phyloP scores from a whole-genome alignment of 2,329 filamentous ascomycete species.

The Arthrocladium fulminans region DNA sequence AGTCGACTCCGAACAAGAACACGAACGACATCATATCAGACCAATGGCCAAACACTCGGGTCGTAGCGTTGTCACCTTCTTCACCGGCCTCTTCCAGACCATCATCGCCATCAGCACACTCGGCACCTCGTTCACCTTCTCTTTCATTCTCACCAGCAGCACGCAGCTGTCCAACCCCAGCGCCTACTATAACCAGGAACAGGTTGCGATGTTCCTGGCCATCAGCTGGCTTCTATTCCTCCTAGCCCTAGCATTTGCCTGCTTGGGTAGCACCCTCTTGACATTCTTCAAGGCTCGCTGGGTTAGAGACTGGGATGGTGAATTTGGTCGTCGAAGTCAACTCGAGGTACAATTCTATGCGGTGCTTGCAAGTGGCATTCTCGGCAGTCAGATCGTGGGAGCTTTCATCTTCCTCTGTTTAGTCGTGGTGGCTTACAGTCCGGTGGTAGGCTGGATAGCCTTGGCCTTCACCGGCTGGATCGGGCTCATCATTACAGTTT shows the following conservation, averaged over 20 bases:
- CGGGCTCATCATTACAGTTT: constrained; percentile 18
- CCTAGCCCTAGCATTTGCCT: constrained; percentile 21
- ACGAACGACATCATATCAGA: constrained; percentile 14
- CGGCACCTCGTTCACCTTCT: constrained; percentile 22
- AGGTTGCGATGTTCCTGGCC: constrained; percentile 19
- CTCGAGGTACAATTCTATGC: constrained; percentile 21
- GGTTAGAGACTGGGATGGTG: constrained; percentile 22
- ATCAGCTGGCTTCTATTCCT: constrained; percentile 24
- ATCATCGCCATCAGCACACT: constrained; percentile 22
- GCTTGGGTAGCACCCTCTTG: constrained; percentile 20
- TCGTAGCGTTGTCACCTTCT: constrained; percentile 19
- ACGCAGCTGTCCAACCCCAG: constrained; percentile 9
- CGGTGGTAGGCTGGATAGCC: constrained; percentile 21
- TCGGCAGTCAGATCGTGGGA: constrained; percentile 19
- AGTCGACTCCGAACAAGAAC: constrained; percentile 17
- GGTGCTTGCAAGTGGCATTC: constrained; percentile 15
- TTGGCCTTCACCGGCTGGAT: constrained; percentile 21
- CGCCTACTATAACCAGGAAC: constrained; percentile 11
- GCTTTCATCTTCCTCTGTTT: constrained; percentile 22
- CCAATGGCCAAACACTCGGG: constrained; percentile 20
- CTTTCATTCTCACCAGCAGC: constrained; percentile 21
- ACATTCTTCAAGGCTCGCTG: constrained; percentile 23
- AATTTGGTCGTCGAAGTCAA: constrained; percentile 17
- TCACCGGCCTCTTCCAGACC: constrained; percentile 22
- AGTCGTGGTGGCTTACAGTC: constrained; percentile 22